phyloP scores from a whole-genome alignment of 441 rosid species.

The Hypseocharis bilobata region DNA sequence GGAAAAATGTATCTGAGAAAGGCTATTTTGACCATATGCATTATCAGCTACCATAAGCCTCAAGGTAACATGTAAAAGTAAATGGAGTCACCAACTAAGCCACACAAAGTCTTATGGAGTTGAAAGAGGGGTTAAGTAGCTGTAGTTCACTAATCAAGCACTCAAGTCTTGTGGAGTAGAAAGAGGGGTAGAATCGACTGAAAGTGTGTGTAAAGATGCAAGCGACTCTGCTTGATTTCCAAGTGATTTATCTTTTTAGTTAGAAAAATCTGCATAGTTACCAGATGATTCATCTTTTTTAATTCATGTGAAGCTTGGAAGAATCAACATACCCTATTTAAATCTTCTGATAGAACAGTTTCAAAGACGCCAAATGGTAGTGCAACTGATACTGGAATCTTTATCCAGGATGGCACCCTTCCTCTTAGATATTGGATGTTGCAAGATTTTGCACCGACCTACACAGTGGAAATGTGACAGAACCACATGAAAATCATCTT shows the following conservation, averaged over 20 bases:
- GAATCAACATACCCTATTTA: constrained; percentile 42
- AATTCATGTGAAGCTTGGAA: not conserved
- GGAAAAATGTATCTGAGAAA: not conserved
- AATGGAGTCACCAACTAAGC: not conserved
- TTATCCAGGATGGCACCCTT: constrained; percentile 70
- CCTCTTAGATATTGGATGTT: constrained; percentile 51
- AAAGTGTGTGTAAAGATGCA: not conserved
- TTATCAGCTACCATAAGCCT: too few species aligned
- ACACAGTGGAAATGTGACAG: constrained; percentile 13
- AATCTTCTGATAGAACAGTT: constrained; percentile 40
- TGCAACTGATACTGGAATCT: constrained; percentile 61
- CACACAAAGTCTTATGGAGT: not conserved
- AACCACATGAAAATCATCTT: constrained; percentile 7
- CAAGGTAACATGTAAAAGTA: too few species aligned
- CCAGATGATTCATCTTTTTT: not conserved
- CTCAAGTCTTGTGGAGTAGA: not conserved
- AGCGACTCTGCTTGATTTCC: not conserved
- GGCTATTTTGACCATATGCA: constrained; percentile 2
- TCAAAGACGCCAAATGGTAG: constrained; percentile 72
- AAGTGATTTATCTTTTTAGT: too few species aligned
- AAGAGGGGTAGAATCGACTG: not conserved
- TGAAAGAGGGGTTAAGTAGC: not conserved
- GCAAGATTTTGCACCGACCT: constrained; percentile 81
- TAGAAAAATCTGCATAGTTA: too few species aligned
- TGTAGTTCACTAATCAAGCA: not conserved